Base-by-base conservation (phyloP, 106 monocot species). In the Dendrobium officinale region DNA sequence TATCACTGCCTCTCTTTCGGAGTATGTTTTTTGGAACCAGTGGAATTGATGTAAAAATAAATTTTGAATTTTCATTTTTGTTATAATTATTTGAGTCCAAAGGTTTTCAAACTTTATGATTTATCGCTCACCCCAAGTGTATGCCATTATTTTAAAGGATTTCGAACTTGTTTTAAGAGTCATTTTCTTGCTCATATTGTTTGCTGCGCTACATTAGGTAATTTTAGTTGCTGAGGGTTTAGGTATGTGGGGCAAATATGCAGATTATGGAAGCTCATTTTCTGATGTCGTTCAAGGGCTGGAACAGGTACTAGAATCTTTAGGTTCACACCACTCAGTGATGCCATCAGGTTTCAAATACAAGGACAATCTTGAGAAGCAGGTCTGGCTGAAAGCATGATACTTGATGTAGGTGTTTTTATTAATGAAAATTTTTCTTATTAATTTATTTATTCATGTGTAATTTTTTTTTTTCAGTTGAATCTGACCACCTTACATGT, bases 191-290 rank as follows among this genome's bases (percentile, higher is more conserved):
- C 13, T 24, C 51, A 55, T 77, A 27, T 54, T 27, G 8, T 16
- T 51, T 37, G 20, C 8, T 20, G 19, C 2, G 44, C 31, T 44
- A 18, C n/a, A 75, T 75, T 40, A 44, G 43, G 19, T 44, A 43
- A 22, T 22, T 49, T 78, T 40, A 78, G 43, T 47, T 66, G n/a
- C 17, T 40, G 33, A 54, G 40, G 20, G 48, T 51, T 48, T 73
- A 22, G 20, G 17, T 80, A 3, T 75, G 43, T 75, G 64, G 40
- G 31, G 29, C 15, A 84, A 20, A 70, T n/a, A 56, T 86, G 81
- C 86, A 99, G 99, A 95, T 89, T 99, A 99, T 89, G 95, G 90
- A 66, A 90, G 83, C 79, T 99, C 99, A 41, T 95, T 88, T 86
- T 77, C 85, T 85, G 91, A 99, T 87, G 88, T 95, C 73, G 78